phyloP scores from a whole-genome alignment of 257 asterid genomes.

The Apocynum venetum region DNA sequence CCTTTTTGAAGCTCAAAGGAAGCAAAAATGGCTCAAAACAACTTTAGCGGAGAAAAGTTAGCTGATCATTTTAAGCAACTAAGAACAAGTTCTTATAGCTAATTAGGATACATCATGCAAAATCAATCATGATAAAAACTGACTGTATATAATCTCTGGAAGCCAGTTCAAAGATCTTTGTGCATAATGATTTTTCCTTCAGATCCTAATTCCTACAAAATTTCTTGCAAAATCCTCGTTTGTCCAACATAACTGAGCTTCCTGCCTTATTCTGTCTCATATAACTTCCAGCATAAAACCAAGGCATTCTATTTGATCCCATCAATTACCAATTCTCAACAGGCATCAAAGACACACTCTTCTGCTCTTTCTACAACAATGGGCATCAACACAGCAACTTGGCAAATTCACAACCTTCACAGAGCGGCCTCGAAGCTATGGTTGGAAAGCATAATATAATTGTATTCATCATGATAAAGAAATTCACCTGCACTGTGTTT shows the following conservation, averaged over 20 bases:
- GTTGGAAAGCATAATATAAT: background rate
- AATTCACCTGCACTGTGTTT: constrained; percentile 58
- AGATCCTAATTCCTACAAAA: background rate
- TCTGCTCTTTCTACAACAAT: background rate
- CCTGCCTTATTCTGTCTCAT: background rate
- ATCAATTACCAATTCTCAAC: background rate
- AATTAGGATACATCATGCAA: background rate
- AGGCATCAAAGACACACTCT: background rate
- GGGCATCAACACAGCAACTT: background rate
- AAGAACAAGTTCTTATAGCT: no score
- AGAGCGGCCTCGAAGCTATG: background rate
- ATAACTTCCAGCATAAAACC: background rate
- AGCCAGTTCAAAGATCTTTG: background rate
- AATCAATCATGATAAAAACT: background rate
- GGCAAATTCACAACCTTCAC: background rate
- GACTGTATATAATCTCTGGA: background rate
- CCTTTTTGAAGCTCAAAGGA: background rate
- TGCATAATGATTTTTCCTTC: background rate
- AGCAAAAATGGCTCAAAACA: background rate
- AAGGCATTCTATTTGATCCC: background rate
- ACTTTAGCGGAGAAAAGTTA: background rate
- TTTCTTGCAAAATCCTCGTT: background rate
- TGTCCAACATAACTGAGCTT: background rate
- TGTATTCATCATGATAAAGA: constrained; percentile 13
- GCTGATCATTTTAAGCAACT: no score